Percentiles rank a stretch among this genome's conserved stretches.
phyloP scores from a whole-genome alignment of 139 green algal genomes.

The Nannochloris sp. region DNA sequence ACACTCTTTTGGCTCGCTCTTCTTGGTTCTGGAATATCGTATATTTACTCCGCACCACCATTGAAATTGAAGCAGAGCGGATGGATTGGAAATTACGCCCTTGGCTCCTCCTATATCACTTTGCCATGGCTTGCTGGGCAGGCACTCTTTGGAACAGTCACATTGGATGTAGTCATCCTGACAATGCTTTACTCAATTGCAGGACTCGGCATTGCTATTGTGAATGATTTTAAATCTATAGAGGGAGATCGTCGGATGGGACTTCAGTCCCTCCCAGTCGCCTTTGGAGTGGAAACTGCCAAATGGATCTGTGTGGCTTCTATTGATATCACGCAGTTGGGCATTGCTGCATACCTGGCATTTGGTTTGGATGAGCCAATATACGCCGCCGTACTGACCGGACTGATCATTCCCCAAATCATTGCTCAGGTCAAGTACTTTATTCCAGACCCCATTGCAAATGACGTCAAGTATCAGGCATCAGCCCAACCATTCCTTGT shows the following conservation, averaged over 20 bases:
- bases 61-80: slow-evolving; percentile 96
- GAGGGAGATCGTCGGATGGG: slow-evolving; percentile 68
- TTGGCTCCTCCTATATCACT: slow-evolving; percentile 93
- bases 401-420: slow-evolving; percentile 88
- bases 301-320: slow-evolving; percentile 95
- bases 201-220: slow-evolving; percentile 97
- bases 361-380: slow-evolving; percentile 65
- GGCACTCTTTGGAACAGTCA: slow-evolving; percentile 88
- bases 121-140: slow-evolving; percentile 92
- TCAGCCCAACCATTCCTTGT: slow-evolving; percentile 85
- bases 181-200: slow-evolving; percentile 96
- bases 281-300: slow-evolving; percentile 91
- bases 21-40: slow-evolving; percentile 93
- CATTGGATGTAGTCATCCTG: slow-evolving; percentile 82
- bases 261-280: slow-evolving; percentile 89
- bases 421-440: slow-evolving; percentile 93
- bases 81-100: slow-evolving; percentile 92
- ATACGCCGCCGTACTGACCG: slow-evolving; percentile 82
- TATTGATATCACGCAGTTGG: slow-evolving; percentile 90
- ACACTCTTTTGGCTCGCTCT: slow-evolving; percentile 65
- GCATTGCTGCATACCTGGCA: slow-evolving; percentile 77
- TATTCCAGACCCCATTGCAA: slow-evolving; percentile 91
- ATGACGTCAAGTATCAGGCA: slow-evolving; percentile 87
- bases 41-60: slow-evolving; percentile 97
- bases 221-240: slow-evolving; percentile 99